Base-by-base conservation (phyloP, 345 rosid genomes). In the Eucalyptus erythrocorys region DNA sequence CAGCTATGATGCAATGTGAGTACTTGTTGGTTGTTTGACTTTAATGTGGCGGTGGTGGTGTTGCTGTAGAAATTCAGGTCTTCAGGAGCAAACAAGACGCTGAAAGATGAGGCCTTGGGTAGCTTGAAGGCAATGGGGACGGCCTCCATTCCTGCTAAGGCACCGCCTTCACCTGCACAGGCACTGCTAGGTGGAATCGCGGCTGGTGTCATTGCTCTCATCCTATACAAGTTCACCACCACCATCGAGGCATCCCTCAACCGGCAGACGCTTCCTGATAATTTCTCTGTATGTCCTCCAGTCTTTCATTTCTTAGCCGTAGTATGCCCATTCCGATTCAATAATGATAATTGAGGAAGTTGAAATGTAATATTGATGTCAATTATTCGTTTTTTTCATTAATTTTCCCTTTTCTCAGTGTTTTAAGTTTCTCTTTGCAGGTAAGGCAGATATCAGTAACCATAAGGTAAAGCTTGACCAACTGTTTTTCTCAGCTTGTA, bases 401-500 rank as follows among this genome's bases (percentile, higher is more conserved):
- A 19, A 17, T 34, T 42, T 71, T 76, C 82, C 82, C 82, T 10
- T 40, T 89, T 91, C 84, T 87, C 81, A 49, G n/a, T 43, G 42
- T 80, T 87, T 86, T 40, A 89, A 17, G 91, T 42, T 92, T 88
- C 86, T 91, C 85, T 49, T 91, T 92, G 89, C 98, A 96, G 99
- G 97, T 94, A 86, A 95, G 97, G 61, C 99, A 96, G 91, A 95
- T 97, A 88, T 94, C 99, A 30, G 92, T 97, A 86, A 96, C 99
- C 68, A 47, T 96, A 90, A 96, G 99, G 99, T 95, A 93, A 85
- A 66, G 43, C 49, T 40, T 30, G n/a, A 3, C 53, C 47, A 13
- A 27, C 59, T 34, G 37, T 89, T 66, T 48, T 66, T 87, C 88
- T 59, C 61, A 19, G 64, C 40, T 49, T 21, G 86, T 87, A 7